Percentiles rank a stretch among this genome's conserved stretches.
phyloP scores from a whole-genome alignment of 495 filamentous ascomycete genomes.

The Cercophora scortea region DNA sequence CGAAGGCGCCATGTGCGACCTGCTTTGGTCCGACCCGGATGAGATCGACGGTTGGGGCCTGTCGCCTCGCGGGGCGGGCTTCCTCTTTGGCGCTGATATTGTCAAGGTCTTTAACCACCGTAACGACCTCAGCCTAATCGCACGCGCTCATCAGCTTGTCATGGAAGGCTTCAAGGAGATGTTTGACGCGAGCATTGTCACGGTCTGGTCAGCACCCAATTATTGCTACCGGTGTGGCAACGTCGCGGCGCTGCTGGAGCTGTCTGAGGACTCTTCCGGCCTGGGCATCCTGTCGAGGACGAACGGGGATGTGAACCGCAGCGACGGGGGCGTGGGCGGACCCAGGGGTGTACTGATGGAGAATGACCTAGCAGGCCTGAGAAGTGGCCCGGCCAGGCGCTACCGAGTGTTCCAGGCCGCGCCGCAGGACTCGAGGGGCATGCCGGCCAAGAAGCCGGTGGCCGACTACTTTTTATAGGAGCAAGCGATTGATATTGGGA shows the following conservation, averaged over 20 bases:
- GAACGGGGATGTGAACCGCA: conserved; percentile 68
- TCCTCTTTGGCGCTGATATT: conserved; percentile 93
- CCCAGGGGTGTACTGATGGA: conserved; percentile 29
- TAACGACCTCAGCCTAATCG: conserved; percentile 87
- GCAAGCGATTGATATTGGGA: too few species aligned
- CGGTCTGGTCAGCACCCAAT: conserved; percentile 95
- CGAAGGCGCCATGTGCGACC: conserved; percentile 97
- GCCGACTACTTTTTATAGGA: conserved; percentile 87
- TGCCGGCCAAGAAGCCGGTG: conserved; percentile 98
- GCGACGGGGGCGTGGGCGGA: conserved; percentile 26
- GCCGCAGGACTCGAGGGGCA: conserved; percentile 90
- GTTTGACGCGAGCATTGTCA: conserved; percentile 92
- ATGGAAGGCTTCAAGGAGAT: conserved; percentile 99
- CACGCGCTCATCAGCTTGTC: conserved; percentile 91
- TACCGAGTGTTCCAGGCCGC: conserved; percentile 97
- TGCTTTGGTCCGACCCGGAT: conserved; percentile 96
- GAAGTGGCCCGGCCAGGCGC: conserved; percentile 72
- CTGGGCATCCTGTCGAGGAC: conserved; percentile 68
- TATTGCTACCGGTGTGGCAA: conserved; percentile 99
- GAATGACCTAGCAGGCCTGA: conserved; percentile 30
- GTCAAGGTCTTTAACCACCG: conserved; percentile 91
- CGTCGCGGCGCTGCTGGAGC: conserved; percentile 88
- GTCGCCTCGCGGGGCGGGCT: conserved; percentile 88
- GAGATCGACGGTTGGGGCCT: conserved; percentile 98
- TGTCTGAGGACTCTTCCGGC: conserved; percentile 74